Evolutionary conservation across 2,329 filamentous ascomycete species (phyloP), one percentile per base, ranked within the genome.

Genomic region (Canariomyces notabilis): DNA sequence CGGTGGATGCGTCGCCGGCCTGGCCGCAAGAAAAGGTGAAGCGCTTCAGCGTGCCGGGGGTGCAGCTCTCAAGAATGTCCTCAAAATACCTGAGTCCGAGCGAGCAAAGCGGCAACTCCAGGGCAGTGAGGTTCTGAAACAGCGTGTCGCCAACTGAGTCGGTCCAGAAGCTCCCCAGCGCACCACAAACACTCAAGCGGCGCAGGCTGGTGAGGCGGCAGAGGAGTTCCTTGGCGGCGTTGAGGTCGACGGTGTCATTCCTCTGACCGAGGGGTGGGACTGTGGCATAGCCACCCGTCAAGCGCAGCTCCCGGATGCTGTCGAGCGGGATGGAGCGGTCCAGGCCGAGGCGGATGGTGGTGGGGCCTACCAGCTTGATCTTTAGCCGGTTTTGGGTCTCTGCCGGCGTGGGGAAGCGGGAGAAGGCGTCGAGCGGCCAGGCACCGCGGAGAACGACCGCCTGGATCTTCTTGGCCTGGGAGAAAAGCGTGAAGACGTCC

Each of bases 401-500:
- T 3, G 26, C 26, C 26, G 26, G 4, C 26, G 26, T 29, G 26
- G 26, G 26, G 7, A 29, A 29, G 9, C 21, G 32, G 26, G 44
- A 21, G n/a, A 42, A 33, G 15, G 38, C 14, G 2, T 18, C 44
- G n/a, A 47, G 39, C 19, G 44, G 44, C 38, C 34, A 47, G 11
- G 33, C 39, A 26, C 44, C 35, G 23, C 37, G 38, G 9, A 47
- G 34, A 15, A 37, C 38, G 34, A 42, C 6, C 2, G 34, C 15
- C 14, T 19, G 33, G 12, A 34, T 38, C 1, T 42, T 37, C 8
- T 37, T 38, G 19, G 44, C 44, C 20, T 38, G 14, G n/a, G 33
- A 42, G 26, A 42, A 38, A 18, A 47, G 38, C 4, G 35, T 2
- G n/a, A 42, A 38, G 7, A 39, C 39, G 15, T 47, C 37, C n/a